phyloP scores from a whole-genome alignment of 768 basidiomycete species.

The Pulveroboletus ravenelii region DNA sequence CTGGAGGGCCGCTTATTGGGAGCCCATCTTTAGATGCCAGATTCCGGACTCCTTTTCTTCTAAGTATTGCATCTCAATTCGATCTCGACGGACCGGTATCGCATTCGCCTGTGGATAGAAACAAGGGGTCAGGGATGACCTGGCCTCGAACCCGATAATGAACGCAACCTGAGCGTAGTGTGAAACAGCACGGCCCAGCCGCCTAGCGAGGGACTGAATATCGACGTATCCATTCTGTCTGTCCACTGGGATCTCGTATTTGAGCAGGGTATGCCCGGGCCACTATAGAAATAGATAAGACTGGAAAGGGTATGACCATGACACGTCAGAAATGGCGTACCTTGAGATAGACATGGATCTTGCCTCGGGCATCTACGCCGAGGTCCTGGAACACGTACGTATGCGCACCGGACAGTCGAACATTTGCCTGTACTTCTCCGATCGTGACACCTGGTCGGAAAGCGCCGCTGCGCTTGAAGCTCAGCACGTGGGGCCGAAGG shows the following conservation, averaged over 20 bases:
- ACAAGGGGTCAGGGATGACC: conserved; percentile 5
- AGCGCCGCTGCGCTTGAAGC: conserved; percentile 70
- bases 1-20: conserved; percentile 14
- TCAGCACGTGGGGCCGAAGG: conserved; percentile 40
- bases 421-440: conserved; percentile 62
- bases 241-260: conserved; percentile 71
- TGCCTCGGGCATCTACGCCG: conserved; percentile 53
- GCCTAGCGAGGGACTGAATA: conserved; percentile 61
- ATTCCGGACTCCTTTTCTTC: conserved; percentile 64
- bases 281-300: conserved; percentile 42
- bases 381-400: conserved; percentile 61
- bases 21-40: conserved; percentile 63
- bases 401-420: conserved; percentile 58
- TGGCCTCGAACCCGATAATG: conserved; percentile 1
- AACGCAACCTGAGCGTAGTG: conserved; percentile 65
- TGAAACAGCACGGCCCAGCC: conserved; percentile 64
- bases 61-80: conserved; percentile 63
- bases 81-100: conserved; percentile 65
- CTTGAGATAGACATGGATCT: conserved; percentile 58
- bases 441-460: conserved; percentile 61
- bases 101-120: conserved; percentile 49
- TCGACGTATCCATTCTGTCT: conserved; percentile 60
- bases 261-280: conserved; percentile 64
- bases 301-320: not conserved
- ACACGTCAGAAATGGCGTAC: conserved; percentile 34